These are phyloP conservation scores for Prunus mongolica DNA, from an alignment of 306 rosid genomes.

Conservation along the genomic window DNA sequence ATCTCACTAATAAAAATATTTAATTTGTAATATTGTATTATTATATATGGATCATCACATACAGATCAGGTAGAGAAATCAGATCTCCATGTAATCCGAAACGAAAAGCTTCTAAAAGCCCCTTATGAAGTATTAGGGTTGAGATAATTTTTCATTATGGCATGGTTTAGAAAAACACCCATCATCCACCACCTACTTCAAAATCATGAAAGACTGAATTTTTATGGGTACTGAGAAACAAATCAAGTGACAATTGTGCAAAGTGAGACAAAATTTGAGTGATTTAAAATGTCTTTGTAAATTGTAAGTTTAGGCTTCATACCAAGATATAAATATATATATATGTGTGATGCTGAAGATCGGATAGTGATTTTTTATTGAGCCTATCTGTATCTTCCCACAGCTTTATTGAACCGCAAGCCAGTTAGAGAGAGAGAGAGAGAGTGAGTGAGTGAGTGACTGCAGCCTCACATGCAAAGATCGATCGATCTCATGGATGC, in stretches of 20 bases:
- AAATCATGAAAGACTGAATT: not conserved
- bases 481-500: conserved; percentile 49
- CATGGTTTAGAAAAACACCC: not conserved
- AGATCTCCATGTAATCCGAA: not conserved
- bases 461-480: conserved; percentile 22
- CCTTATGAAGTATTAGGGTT: not conserved
- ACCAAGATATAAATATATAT: not conserved
- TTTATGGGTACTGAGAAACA: not conserved
- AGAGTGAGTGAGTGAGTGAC: not conserved
- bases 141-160: not conserved
- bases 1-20: not conserved
- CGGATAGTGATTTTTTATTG: conserved; percentile 28
- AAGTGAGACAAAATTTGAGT: not conserved
- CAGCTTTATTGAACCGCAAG: conserved; percentile 99
- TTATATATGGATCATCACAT: not conserved
- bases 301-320: not conserved
- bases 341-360: not conserved
- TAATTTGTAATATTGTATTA: not conserved
- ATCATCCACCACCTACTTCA: not conserved
- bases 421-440: not conserved
- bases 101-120: not conserved
- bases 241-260: not conserved
- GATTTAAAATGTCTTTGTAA: not conserved
- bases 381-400: conserved; percentile 95
- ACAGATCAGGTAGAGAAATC: not conserved